Evolutionary conservation across 2,329 filamentous ascomycete genomes (phyloP), one percentile per base, ranked within the genome.

Genomic region (Juglanconis sp.): DNA sequence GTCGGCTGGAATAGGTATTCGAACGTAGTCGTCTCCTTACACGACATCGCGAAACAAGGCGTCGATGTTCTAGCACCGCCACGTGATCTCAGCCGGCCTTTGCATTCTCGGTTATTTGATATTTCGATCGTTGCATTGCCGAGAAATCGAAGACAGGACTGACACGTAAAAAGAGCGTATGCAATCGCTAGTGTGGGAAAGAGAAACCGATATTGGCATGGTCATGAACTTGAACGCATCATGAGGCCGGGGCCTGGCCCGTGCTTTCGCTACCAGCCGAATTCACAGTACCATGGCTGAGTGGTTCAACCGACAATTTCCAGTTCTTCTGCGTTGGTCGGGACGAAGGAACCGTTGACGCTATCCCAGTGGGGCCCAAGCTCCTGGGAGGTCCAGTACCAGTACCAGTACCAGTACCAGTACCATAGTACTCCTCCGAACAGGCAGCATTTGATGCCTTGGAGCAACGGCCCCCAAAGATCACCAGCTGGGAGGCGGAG

Each of bases 351-450:
- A 31, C 6, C 17, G 32, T 51, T 32, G 50, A 48, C 55, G 24
- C 52, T 55, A 58, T 36, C 42, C 56, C 48, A 49, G 42, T 35
- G 49, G 59, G 49, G 53, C 42, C 59, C 54, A 44, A 40, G 49
- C 40, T 17, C 47, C 53, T 57, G 58, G 48, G 54, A 58, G 47
- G 59, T 24, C 24, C 24, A 24, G 17, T 17, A 1, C 17, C 17
- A 17, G 17, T 17, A 17, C 17, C 17, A 17, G 17, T 17, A 17
- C 17, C 17, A 17, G 17, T 17, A 17, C 17, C 17, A 17, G 24
- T 24, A 24, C 24, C 24, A 24, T 24, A 24, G 35, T 38, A 11
- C 35, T 38, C 35, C 35, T 38, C 38, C 48, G 38, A 51, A 50
- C 8, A 44, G 30, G 31, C 36, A 50, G 36, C 47, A 32, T 32